phyloP scores from a whole-genome alignment of 306 rosid species.

The Rubus parviflorus region DNA sequence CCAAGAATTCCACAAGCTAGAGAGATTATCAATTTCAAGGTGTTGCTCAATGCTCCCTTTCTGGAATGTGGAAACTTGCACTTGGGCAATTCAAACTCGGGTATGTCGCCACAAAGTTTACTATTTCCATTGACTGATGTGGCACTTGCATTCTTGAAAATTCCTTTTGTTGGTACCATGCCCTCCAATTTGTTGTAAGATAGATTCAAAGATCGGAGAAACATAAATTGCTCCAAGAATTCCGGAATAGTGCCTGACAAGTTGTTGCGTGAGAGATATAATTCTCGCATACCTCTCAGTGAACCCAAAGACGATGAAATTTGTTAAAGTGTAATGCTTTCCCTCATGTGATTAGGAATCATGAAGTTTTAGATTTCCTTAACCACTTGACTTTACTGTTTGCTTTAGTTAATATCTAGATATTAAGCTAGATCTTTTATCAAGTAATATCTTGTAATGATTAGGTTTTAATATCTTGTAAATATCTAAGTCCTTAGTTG shows the following conservation, averaged over 20 bases:
- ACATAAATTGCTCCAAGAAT: background rate
- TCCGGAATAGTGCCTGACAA: background rate
- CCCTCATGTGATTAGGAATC: no score
- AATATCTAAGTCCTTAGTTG: no score
- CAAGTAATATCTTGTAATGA: no score
- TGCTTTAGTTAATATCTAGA: no score
- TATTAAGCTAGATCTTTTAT: no score
- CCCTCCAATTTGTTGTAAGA: slow-evolving; percentile 17
- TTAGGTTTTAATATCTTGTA: no score
- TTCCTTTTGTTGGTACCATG: background rate
- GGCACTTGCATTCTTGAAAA: background rate
- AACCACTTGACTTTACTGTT: no score
- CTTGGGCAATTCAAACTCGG: background rate
- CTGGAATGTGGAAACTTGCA: background rate
- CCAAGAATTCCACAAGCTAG: background rate
- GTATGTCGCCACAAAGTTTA: slow-evolving; percentile 2
- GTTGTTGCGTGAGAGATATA: background rate
- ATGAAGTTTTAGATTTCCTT: no score
- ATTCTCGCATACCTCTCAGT: background rate
- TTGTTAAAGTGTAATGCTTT: no score
- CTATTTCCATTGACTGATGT: background rate
- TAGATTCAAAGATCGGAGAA: background rate
- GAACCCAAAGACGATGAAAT: background rate
- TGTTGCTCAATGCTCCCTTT: background rate
- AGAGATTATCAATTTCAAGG: background rate